phyloP scores from a whole-genome alignment of 176 grass and related monocot species.

The Musa itinerans region DNA sequence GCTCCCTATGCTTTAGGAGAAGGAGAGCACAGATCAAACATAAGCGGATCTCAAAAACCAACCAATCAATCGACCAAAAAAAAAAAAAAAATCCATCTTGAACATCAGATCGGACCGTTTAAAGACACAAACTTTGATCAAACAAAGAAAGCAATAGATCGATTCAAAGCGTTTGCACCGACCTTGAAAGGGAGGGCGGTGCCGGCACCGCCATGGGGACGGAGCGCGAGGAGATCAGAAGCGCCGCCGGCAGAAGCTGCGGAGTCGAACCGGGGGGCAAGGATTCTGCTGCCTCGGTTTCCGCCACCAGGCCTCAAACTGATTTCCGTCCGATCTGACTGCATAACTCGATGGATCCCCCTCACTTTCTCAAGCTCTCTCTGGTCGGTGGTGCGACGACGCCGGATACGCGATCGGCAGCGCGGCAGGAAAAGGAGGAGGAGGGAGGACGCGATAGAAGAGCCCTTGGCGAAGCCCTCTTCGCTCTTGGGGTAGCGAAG shows the following conservation, averaged over 20 bases:
- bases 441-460: neutral
- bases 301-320: conserved; percentile 23
- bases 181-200: neutral
- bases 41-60: neutral
- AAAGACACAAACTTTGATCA: too few relatives aligned
- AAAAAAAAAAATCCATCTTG: neutral
- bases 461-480: conserved; percentile 12
- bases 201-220: conserved; percentile 3
- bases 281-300: conserved; percentile 18
- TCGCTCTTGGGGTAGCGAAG: conserved; percentile 4
- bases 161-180: neutral
- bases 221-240: neutral
- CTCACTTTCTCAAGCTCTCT: neutral
- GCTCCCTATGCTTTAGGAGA: neutral
- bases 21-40: neutral
- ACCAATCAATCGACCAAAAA: neutral
- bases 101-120: neutral
- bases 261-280: conserved; percentile 18
- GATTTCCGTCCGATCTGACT: conserved; percentile 22
- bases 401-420: neutral
- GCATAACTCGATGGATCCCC: conserved; percentile 10
- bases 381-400: neutral
- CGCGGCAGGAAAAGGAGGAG: neutral
- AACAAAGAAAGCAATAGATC: neutral
- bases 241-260: neutral